Base-by-base conservation (phyloP, 306 rosid species). In the Cucumis melo region DNA sequence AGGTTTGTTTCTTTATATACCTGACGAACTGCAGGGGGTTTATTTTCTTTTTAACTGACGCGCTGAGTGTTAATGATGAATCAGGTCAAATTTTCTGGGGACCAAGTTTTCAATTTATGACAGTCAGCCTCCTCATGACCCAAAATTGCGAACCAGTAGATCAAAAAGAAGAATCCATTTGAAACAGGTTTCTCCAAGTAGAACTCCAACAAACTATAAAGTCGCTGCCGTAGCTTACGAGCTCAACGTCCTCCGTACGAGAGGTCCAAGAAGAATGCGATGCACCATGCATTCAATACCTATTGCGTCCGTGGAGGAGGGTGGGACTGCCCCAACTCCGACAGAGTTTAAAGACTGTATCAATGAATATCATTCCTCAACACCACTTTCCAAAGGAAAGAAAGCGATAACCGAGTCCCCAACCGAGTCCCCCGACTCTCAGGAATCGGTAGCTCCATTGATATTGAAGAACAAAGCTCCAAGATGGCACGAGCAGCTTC, bases 221-320 rank as follows among this genome's bases (percentile, higher is more conserved):
- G 87, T 91, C 36, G 92, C 90, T 5, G 83, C 97, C 5, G 74
- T 93, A 73, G 87, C 85, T 24, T 93, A 88, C 73, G 93, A 91
- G 84, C 96, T 93, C 79, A 93, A 93, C 54, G 90, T 93, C 79
- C 94, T 91, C 57, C 93, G 98, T 10, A 90, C 98, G 10, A 88
- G 98, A 81, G 98, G 98, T 58, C 98, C 98, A 2, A 88, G 98
- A 81, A 78, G 97, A 88, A 93, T 93, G 97, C 85, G 86, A 75
- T 88, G 96, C 78, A 80, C 80, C 53, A 86, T 93, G 91, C 91
- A 88, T 65, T 87, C 92, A 12, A 91, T 91, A 54, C 98, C 97
- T 10, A 75, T 87, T 38, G 85, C 93, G 48, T 71, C 98, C 46
- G 81, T 93, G 59, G 87, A 89, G 85, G 97, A 91, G 79, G 93